phyloP scores from a whole-genome alignment of 1,284 basidiomycete species.

The Ceratobasidium sp. region DNA sequence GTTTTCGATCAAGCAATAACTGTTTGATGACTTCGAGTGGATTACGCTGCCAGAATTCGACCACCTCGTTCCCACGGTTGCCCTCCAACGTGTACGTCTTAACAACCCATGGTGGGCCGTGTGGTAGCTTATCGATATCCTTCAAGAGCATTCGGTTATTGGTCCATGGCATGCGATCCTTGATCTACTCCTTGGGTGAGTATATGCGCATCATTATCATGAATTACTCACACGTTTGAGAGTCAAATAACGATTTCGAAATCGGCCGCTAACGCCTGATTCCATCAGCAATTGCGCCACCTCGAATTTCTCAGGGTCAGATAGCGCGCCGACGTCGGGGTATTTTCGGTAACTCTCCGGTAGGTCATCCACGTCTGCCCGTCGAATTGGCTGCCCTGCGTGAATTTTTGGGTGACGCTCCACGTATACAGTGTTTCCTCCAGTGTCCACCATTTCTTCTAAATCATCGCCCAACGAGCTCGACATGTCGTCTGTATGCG shows the following conservation, averaged over 20 bases:
- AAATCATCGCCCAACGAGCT: background rate
- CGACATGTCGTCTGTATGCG: background rate
- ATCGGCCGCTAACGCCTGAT: background rate
- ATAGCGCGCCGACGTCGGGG: background rate
- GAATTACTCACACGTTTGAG: constrained; percentile 18
- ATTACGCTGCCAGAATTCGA: constrained; percentile 56
- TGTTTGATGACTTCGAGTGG: constrained; percentile 57
- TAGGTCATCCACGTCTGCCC: background rate
- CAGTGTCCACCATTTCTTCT: background rate
- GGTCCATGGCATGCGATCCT: background rate
- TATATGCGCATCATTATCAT: no score
- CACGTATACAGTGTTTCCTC: background rate
- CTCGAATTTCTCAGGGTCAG: background rate
- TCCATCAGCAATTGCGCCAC: background rate
- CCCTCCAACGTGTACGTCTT: constrained; percentile 47
- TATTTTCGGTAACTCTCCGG: background rate
- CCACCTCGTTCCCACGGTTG: constrained; percentile 46
- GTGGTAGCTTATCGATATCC: constrained; percentile 25
- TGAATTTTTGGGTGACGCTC: background rate
- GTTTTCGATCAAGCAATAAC: constrained; percentile 36
- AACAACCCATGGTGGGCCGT: background rate
- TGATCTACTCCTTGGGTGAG: background rate
- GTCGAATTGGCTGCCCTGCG: background rate
- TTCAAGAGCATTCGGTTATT: background rate
- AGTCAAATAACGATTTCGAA: background rate